These are phyloP conservation scores for Dicorynia guianensis DNA, from an alignment of 306 rosid genomes.

Conservation along the genomic window DNA sequence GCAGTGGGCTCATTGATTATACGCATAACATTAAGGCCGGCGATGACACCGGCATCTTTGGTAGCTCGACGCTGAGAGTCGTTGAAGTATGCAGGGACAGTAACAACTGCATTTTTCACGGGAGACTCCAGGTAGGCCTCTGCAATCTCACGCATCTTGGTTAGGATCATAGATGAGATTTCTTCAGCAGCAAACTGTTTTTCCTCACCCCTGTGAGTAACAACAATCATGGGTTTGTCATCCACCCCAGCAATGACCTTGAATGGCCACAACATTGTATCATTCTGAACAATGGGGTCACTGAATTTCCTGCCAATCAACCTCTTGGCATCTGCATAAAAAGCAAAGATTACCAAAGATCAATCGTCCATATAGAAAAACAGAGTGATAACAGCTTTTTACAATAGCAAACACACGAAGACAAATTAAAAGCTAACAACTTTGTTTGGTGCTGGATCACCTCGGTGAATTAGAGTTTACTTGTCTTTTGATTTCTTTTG, in stretches of 20 bases:
- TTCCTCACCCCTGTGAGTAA: constrained; percentile 53
- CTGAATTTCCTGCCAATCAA: constrained; percentile 47
- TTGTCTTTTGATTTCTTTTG: too few relatives aligned
- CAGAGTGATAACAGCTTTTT: too few relatives aligned
- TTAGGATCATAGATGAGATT: constrained; percentile 55
- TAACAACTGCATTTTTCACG: constrained; percentile 52
- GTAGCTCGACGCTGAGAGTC: constrained; percentile 35
- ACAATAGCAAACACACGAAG: too few relatives aligned
- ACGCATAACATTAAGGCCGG: constrained; percentile 43
- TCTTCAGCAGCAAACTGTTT: constrained; percentile 53
- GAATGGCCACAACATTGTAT: constrained; percentile 55
- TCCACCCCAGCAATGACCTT: constrained; percentile 45
- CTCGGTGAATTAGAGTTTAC: too few relatives aligned
- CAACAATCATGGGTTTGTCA: constrained; percentile 56
- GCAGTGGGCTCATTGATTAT: constrained; percentile 44
- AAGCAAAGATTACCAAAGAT: background rate
- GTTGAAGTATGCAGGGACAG: constrained; percentile 56
- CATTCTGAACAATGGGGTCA: constrained; percentile 25
- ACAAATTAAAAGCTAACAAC: too few relatives aligned
- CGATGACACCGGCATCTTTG: too few relatives aligned
- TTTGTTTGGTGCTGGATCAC: too few relatives aligned
- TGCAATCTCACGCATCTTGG: constrained; percentile 54
- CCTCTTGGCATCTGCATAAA: constrained; percentile 51
- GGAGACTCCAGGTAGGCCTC: constrained; percentile 21
- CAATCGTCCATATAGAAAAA: too few relatives aligned